These are phyloP conservation scores for Panaeolus cyanescens DNA, from an alignment of 768 basidiomycete species.

Conservation along the genomic window DNA sequence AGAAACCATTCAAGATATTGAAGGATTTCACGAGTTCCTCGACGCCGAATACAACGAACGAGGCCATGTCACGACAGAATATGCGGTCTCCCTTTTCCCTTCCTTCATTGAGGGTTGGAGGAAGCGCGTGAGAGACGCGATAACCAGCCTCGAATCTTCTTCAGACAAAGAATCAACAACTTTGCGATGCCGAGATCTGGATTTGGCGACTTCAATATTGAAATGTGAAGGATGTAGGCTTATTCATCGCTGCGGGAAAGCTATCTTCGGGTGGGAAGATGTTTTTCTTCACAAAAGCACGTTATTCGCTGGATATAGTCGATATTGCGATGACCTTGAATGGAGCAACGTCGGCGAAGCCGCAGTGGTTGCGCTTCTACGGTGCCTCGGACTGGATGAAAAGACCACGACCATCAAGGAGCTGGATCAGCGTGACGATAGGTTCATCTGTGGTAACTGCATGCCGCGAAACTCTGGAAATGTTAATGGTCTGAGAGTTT, in stretches of 20 bases:
- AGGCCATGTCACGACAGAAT: constrained; percentile 14
- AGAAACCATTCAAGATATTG: constrained; percentile 5
- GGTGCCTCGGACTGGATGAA: constrained; percentile 19
- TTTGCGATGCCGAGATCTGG: constrained; percentile 13
- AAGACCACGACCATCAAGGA: constrained; percentile 16
- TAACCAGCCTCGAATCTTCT: constrained; percentile 8
- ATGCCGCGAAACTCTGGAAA: constrained; percentile 13
- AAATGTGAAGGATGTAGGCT: constrained; percentile 15
- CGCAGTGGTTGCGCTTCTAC: constrained; percentile 17
- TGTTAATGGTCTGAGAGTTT: constrained; percentile 16
- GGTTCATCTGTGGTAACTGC: constrained; percentile 23
- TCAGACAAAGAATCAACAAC: constrained; percentile 1
- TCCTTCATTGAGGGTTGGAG: constrained; percentile 16
- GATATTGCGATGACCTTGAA: constrained; percentile 10
- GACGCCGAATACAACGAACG: constrained; percentile 12
- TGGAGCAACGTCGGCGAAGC: constrained; percentile 7
- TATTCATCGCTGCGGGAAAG: constrained; percentile 10
- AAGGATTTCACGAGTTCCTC: constrained; percentile 15
- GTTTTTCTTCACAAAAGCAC: constrained; percentile 17
- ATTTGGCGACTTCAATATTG: constrained; percentile 21
- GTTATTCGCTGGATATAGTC: neutral
- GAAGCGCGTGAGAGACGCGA: constrained; percentile 10
- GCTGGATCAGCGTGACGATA: constrained; percentile 17
- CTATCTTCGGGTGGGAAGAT: constrained; percentile 20
- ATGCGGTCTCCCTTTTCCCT: constrained; percentile 16